A percentile compares a stretch with the other conserved stretches of the same genome.
phyloP scores from a whole-genome alignment of 2,329 filamentous ascomycete species.

The Calonectria henricotiae region DNA sequence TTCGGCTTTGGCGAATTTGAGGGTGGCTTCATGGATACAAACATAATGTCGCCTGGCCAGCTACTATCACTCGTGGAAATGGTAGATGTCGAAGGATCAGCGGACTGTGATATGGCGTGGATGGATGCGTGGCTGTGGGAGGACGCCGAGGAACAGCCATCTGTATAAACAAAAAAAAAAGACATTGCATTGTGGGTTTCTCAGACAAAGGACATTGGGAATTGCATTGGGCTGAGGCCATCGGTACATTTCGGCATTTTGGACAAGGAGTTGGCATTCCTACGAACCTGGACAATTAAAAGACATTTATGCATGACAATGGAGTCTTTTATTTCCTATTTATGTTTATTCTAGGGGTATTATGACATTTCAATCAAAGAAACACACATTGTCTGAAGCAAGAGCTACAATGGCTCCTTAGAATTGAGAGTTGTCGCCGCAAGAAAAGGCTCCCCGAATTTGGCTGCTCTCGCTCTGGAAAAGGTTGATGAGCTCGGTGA shows the following conservation, averaged over 20 bases:
- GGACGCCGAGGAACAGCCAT: slow-evolving; percentile 2
- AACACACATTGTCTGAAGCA: background rate
- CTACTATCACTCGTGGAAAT: slow-evolving; percentile 29
- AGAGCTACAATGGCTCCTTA: slow-evolving; percentile 9
- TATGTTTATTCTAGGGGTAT: background rate
- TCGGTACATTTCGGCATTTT: background rate
- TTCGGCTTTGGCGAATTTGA: slow-evolving; percentile 8
- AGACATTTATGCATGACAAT: too few species aligned
- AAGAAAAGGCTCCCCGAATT: slow-evolving; percentile 55
- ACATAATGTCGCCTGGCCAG: slow-evolving; percentile 31
- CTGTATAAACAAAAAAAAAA: background rate
- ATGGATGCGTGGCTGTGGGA: slow-evolving; percentile 36
- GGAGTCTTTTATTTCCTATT: background rate
- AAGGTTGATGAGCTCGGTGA: slow-evolving; percentile 53
- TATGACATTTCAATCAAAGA: background rate
- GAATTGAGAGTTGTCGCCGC: slow-evolving; percentile 56
- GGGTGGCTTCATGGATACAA: background rate
- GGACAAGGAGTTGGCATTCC: background rate
- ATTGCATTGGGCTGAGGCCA: background rate
- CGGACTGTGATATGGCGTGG: slow-evolving; percentile 29
- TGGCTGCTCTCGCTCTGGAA: slow-evolving; percentile 49
- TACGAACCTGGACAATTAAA: background rate
- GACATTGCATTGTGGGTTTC: background rate
- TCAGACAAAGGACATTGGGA: background rate
- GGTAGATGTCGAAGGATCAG: slow-evolving; percentile 22